Base-by-base conservation (phyloP, 2,329 filamentous ascomycete genomes). In the Periconia sp. region DNA sequence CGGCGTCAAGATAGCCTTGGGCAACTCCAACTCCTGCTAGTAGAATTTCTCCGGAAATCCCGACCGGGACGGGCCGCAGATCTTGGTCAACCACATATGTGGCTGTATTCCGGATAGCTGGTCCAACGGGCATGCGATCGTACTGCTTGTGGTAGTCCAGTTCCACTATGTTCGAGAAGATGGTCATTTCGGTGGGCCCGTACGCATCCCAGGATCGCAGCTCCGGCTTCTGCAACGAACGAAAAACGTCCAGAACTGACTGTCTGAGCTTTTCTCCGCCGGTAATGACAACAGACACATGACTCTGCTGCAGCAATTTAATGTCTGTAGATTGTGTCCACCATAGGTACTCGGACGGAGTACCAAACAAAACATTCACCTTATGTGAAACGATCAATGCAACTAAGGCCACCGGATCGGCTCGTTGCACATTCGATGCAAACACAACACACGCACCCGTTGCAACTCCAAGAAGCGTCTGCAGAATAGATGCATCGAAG, bases 1-100 rank as follows among this genome's bases (percentile, higher is more conserved):
- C 38, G 1, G 18, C 6, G 36, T 62, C 54, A 0, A 73, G 35
- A 37, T 76, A 76, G 2, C 71, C 70, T 17, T 40, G 12, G 1
- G 62, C 57, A 2, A 74, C 63, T 5, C 68, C 68, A 4, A 57
- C 48, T 3, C 74, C 74, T 11, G 58, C 70, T 21, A 79, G 61
- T 19, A 46, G 59, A 4, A 78, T 62, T 45, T 79, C 74, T 4
- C 78, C 78, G 0, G 67, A 52, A 2, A 68, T 45, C 0, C 76
- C 76, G 5, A 63, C 35, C 0, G 76, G 72, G 4, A 74, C 61
- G 1, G 69, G 62, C 13, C 67, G 44, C 30, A 63, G 49, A 1
- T 73, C 23, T 4, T 65, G 46, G 46, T 77, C 75, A 0, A 78
- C 16, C 26, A 80, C 65, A 44, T 72, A 75, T 10, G 16, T 16